phyloP scores from a whole-genome alignment of 176 grass and related monocot species.

The Miscanthus lutarioriparius region DNA sequence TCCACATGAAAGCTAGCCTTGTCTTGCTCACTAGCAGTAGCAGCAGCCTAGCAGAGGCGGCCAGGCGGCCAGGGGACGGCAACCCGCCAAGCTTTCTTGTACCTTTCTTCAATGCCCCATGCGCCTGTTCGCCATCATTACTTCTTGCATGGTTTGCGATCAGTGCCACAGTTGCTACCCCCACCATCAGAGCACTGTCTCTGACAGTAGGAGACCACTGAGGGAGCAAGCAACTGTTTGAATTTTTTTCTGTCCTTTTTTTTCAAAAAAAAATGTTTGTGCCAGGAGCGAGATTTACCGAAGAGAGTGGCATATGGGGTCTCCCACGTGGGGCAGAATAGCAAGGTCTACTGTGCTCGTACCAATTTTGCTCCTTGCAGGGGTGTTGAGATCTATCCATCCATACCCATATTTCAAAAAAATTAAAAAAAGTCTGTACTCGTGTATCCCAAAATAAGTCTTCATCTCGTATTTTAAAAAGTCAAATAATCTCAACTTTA shows the following conservation, averaged over 20 bases:
- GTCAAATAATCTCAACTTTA: too few relatives aligned
- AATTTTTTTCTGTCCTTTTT: not conserved
- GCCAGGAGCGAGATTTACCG: not conserved
- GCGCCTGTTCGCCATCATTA: constrained; percentile 31
- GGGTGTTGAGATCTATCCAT: not conserved
- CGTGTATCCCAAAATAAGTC: too few relatives aligned
- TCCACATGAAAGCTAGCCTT: constrained; percentile 39
- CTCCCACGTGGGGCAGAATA: too few relatives aligned
- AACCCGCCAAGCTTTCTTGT: constrained; percentile 8
- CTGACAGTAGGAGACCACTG: not conserved
- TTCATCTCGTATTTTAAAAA: too few relatives aligned
- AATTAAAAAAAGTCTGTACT: too few relatives aligned
- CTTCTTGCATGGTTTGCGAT: constrained; percentile 15
- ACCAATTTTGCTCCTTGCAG: too few relatives aligned
- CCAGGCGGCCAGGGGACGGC: constrained; percentile 4
- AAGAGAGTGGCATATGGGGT: not conserved
- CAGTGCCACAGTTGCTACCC: not conserved
- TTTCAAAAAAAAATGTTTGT: not conserved
- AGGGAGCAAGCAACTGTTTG: constrained; percentile 16
- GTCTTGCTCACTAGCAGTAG: constrained; percentile 41
- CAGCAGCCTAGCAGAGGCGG: not conserved
- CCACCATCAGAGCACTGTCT: not conserved
- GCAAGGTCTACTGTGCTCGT: too few relatives aligned
- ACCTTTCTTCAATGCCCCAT: constrained; percentile 24
- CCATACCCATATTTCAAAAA: not conserved